Evolutionary conservation across 1,284 basidiomycete species (phyloP), one percentile per base, ranked within the genome.

Genomic region (Afroboletus lepidellus): DNA sequence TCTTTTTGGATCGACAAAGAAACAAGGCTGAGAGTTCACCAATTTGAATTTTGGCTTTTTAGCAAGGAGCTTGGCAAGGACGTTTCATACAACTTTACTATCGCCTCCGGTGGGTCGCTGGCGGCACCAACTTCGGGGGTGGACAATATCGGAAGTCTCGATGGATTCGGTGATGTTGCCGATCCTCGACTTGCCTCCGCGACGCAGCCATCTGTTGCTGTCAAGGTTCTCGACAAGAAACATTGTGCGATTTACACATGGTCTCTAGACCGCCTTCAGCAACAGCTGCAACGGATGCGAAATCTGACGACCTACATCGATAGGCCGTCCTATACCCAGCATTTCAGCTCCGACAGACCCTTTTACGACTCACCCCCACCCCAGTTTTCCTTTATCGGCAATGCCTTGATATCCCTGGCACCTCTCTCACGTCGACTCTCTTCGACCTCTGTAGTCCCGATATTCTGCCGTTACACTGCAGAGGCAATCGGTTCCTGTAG

Each of bases 401-500:
- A 90, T 57, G 87, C 92, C 0, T 71, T 90, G 20, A 78, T 96
- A 46, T 92, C 93, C 3, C 79, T 99, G 24, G 83, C 86, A 0
- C 86, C 94, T 5, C 78, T 99, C 29, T 84, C 83, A 13, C 83
- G 90, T 36, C 80, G 87, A 48, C 73, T 92, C n/a, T 86, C 91
- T 0, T 90, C 88, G 7, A 79, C 78, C 2, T 84, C 83, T 23
- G 81, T 78, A 1, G 82, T 91, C 13, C 92, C 93, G 3, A 94
- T 98, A 65, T 92, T 93, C 65, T 95, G 92, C 65, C 84, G 89
- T 41, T 95, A 94, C 66, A 96, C 94, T 1, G 81, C 92, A 48
- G 94, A 96, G 67, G 93, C 93, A 3, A 92, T 97, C 57, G 94
- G 94, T 0, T 93, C 91, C 32, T 96, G 93, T 72, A 82, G 90